Base-by-base conservation (phyloP, 352 stramenopile species). In the Pilasporangium apinafurcum region DNA sequence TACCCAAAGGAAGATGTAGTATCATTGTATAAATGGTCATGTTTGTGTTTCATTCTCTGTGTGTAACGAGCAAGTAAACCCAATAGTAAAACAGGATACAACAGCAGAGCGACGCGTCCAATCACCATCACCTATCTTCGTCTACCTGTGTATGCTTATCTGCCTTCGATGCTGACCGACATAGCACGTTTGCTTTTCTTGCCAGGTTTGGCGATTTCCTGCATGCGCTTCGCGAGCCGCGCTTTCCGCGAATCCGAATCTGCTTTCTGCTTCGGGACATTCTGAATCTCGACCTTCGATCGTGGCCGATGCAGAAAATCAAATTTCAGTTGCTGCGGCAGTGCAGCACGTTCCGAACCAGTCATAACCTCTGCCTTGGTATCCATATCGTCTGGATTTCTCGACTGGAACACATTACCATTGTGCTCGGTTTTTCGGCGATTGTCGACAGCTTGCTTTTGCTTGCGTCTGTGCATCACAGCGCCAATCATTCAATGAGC, bases 181-280 rank as follows among this genome's bases (percentile, higher is more conserved):
- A 84, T 67, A 4, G 83, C 59, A 13, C 80, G 75, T 59, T 91
- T 92, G 37, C 42, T 70, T 56, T 91, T 90, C 49, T 68, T 85
- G 24, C 78, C 77, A 0, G 83, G 83, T 29, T 68, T 68, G 13
- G 80, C 83, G 45, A 94, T 92, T 33, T 88, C 74, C 47, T 88
- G 74, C 83, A 94, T 94, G 20, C 78, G 73, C 68, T 92, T 92
- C n/a, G 58, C 24, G n/a, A 94, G 57, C 5, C 78, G 76, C n/a
- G 61, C 64, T 57, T 94, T 94, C 21, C 81, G 77, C 25, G 79
- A 83, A 44, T 94, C 83, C 6, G 62, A 57, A 22, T 94, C 80
- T 6, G 62, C 53, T 21, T 92, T 92, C 46, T 79, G 79, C 17
- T 66, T 44, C 20, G 68, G 57, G 10, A 69, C 49, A n/a, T 66